Evolutionary conservation across 2,329 filamentous ascomycete genomes (phyloP).

Genomic region (Fusarium sp.): DNA sequence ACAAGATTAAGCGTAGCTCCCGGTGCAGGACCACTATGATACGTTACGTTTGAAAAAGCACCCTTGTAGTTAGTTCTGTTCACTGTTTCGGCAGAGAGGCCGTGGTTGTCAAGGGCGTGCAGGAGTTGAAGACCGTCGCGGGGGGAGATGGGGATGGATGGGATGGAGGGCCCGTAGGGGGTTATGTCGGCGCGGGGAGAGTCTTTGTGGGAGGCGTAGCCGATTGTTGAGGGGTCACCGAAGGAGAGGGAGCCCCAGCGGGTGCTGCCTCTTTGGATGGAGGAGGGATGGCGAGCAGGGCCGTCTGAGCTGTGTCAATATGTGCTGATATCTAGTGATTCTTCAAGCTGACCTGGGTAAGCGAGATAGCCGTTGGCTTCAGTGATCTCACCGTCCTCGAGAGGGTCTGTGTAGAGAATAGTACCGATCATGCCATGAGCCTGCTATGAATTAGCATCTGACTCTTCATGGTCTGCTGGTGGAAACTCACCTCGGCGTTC

Average conservation of each 20-base stretch:
- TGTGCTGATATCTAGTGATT: accelerated
- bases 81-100: slow-evolving; percentile 2
- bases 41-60: slow-evolving; percentile 22
- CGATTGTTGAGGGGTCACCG: slow-evolving; percentile 32
- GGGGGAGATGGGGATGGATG: slow-evolving; percentile 26
- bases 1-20: slow-evolving; percentile 10
- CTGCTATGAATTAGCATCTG: accelerated
- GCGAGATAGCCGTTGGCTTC: slow-evolving; percentile 26
- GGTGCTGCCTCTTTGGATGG: slow-evolving; percentile 32
- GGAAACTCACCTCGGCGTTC: slow-evolving; percentile 13
- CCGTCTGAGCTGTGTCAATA: slow-evolving; percentile 1
- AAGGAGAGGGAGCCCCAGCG: slow-evolving; percentile 33
- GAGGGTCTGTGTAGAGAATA: slow-evolving; percentile 16
- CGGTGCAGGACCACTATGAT: slow-evolving; percentile 21
- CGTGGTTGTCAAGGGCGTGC: slow-evolving; percentile 10
- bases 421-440: slow-evolving; percentile 27
- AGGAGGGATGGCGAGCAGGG: slow-evolving; percentile 27
- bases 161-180: slow-evolving; percentile 23
- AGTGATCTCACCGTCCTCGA: slow-evolving; percentile 24
- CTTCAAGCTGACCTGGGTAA: slow-evolving; percentile 4
- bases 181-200: slow-evolving; percentile 24
- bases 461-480: accelerated
- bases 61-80: slow-evolving; percentile 29
- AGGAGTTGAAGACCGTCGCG: slow-evolving; percentile 20
- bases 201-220: slow-evolving; percentile 32